Evolutionary conservation across 352 stramenopile species (phyloP).

Genomic region (Aphanomyces astaci): DNA sequence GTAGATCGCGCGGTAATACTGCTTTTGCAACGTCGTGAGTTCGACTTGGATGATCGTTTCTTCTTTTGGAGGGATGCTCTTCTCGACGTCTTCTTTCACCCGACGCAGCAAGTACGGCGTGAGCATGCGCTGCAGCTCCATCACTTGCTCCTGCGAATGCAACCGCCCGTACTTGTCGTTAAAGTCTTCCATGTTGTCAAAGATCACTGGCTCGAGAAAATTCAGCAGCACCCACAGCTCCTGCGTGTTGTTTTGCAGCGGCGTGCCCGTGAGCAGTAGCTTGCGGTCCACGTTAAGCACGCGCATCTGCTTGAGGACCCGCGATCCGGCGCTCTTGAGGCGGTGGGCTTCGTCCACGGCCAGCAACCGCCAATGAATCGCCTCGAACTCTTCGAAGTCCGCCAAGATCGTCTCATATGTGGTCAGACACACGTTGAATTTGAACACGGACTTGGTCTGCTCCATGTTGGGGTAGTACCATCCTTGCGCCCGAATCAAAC

Average conservation of each 20-base stretch:
- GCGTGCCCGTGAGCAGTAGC: conserved; percentile 94
- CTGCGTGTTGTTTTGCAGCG: conserved; percentile 94
- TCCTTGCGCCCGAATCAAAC: conserved; percentile 77
- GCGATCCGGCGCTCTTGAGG: conserved; percentile 66
- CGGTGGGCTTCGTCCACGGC: conserved; percentile 81
- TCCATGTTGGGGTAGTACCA: conserved; percentile 83
- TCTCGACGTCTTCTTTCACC: conserved; percentile 97
- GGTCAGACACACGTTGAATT: conserved; percentile 80
- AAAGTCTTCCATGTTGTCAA: conserved; percentile 81
- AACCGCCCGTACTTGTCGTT: conserved; percentile 91
- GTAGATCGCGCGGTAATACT: conserved; percentile 99
- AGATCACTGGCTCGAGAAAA: conserved; percentile 93
- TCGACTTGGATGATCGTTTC: conserved; percentile 95
- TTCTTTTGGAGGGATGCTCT: conserved; percentile 95
- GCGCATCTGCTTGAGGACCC: conserved; percentile 83
- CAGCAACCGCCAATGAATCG: conserved; percentile 76
- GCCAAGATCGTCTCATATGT: conserved; percentile 77
- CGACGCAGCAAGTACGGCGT: conserved; percentile 93
- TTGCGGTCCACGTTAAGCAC: conserved; percentile 83
- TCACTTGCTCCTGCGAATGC: conserved; percentile 90
- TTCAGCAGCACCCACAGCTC: conserved; percentile 97
- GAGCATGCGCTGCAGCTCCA: conserved; percentile 90
- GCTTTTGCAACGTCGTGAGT: conserved; percentile 97
- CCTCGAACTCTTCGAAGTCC: conserved; percentile 81
- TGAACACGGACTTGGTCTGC: conserved; percentile 84